phyloP scores from a whole-genome alignment of 768 basidiomycete genomes.

The Rhodotorula diobovata region DNA sequence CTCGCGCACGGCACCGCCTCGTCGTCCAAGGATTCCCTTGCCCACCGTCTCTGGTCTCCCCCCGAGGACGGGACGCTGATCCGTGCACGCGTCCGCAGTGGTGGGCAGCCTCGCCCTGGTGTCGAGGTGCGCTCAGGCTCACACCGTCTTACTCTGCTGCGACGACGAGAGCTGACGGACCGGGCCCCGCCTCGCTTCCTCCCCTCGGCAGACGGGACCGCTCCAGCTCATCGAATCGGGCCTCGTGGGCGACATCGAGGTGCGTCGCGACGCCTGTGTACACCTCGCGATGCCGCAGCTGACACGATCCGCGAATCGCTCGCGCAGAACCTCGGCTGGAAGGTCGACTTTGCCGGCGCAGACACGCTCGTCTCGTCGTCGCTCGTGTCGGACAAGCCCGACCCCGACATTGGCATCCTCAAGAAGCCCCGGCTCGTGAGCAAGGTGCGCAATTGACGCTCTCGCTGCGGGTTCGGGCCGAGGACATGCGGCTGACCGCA shows the following conservation, averaged over 20 bases:
- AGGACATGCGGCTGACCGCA: no score
- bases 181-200: not conserved
- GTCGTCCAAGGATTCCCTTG: slow-evolving; percentile 51
- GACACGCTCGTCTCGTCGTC: slow-evolving; percentile 9
- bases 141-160: not conserved
- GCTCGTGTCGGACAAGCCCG: slow-evolving; percentile 50
- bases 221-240: slow-evolving; percentile 85
- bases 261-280: not conserved
- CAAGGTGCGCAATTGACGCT: slow-evolving; percentile 41
- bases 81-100: slow-evolving; percentile 36
- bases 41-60: no score
- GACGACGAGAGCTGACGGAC: not conserved
- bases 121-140: slow-evolving; percentile 58
- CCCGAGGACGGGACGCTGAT: no score
- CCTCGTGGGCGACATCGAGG: slow-evolving; percentile 52
- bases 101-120: slow-evolving; percentile 64
- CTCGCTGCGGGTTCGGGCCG: not conserved
- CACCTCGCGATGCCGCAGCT: not conserved
- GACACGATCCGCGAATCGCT: not conserved
- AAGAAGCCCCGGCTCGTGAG: slow-evolving; percentile 88
- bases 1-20: not conserved
- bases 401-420: slow-evolving; percentile 79
- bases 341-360: slow-evolving; percentile 74
- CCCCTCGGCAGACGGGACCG: slow-evolving; percentile 57
- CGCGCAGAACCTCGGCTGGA: slow-evolving; percentile 67